A percentile compares a stretch with the other conserved stretches of the same genome.
phyloP scores from a whole-genome alignment of 768 basidiomycete species.

The Leccinum disarticulatum region DNA sequence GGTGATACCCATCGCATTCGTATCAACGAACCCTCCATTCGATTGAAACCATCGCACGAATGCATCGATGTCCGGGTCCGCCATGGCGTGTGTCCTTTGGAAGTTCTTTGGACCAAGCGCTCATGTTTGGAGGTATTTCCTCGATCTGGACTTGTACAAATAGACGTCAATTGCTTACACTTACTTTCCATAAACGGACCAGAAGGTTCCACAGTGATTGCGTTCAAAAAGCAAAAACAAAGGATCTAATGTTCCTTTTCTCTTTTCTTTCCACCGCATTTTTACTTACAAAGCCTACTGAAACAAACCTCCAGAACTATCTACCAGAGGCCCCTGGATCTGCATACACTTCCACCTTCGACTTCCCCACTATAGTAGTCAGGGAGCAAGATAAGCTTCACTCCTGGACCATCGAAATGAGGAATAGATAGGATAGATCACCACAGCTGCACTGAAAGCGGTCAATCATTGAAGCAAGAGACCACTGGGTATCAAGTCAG shows the following conservation, averaged over 20 bases:
- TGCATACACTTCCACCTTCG: not conserved
- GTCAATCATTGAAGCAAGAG: not conserved
- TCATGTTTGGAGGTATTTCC: not conserved
- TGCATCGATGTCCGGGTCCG: slow-evolving; percentile 19
- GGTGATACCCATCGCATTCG: slow-evolving; percentile 43
- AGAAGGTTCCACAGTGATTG: no score
- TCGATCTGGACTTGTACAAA: slow-evolving; percentile 1
- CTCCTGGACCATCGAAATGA: not conserved
- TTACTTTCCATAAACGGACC: not conserved
- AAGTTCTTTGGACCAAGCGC: no score
- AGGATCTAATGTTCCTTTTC: no score
- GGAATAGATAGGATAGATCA: not conserved
- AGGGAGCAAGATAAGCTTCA: no score
- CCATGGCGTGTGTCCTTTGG: not conserved
- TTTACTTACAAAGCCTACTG: no score
- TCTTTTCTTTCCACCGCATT: not conserved
- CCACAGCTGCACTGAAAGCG: not conserved
- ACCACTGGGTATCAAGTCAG: not conserved
- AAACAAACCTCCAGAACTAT: not conserved
- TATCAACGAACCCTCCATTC: slow-evolving; percentile 52
- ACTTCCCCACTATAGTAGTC: no score
- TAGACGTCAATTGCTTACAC: slow-evolving; percentile 1
- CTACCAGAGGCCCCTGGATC: not conserved
- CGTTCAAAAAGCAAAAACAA: no score
- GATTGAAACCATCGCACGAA: slow-evolving; percentile 62